Evolutionary conservation across 495 filamentous ascomycete genomes (phyloP).

Genomic region (Rusavskia elegans): DNA sequence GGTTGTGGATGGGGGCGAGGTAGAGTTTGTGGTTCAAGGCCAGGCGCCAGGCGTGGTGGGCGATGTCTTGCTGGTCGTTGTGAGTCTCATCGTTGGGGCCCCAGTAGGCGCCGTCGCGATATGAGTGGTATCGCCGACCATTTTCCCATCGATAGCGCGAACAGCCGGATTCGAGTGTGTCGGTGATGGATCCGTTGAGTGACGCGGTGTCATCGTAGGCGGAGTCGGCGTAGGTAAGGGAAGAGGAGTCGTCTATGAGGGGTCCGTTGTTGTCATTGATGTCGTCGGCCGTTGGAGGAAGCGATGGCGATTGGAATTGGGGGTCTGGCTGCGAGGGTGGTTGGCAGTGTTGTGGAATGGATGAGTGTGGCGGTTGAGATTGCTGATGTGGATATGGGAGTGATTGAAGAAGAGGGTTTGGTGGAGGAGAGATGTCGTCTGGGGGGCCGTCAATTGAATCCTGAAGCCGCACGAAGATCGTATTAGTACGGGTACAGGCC

Average conservation of each 20-base stretch:
- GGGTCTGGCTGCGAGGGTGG: background rate
- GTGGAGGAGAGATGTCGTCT: background rate
- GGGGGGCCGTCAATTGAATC: background rate
- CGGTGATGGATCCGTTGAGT: background rate
- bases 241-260: background rate
- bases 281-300: background rate
- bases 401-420: background rate
- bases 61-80: background rate
- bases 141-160: constrained; percentile 28
- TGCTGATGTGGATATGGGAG: background rate
- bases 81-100: constrained; percentile 24
- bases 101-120: constrained; percentile 43
- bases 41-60: constrained; percentile 22
- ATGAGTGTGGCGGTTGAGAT: background rate
- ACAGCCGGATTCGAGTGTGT: background rate
- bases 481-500: too few relatives aligned
- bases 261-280: background rate
- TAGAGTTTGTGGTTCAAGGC: constrained; percentile 18
- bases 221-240: background rate
- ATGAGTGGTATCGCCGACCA: constrained; percentile 50
- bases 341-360: background rate
- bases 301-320: background rate
- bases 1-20: constrained; percentile 22
- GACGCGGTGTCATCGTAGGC: background rate
- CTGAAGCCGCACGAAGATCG: too few relatives aligned